Conservation (phyloP, 192 early-diverging fungal species). For the Neocallimastix lanati region DNA sequence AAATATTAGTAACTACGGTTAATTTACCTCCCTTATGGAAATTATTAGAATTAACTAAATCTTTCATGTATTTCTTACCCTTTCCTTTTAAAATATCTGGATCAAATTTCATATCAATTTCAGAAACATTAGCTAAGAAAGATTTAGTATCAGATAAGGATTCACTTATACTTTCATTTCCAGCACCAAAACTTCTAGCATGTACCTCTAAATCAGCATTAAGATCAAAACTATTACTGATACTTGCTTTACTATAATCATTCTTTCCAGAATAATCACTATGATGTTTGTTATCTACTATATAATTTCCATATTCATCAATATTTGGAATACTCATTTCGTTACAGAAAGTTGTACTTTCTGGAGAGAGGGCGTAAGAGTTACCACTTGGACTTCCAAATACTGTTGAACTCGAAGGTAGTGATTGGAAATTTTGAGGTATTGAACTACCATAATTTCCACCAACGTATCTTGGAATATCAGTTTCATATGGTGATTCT, state of each 20-base stretch:
- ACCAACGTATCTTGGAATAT: neutral
- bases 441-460: no score
- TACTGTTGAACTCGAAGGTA: no score
- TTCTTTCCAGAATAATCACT: neutral
- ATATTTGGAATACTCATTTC: neutral
- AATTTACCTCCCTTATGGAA: neutral
- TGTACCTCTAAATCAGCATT: neutral
- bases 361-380: neutral
- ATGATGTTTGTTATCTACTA: neutral
- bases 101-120: neutral
- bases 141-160: neutral
- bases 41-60: neutral
- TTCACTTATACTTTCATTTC: neutral
- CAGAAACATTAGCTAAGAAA: neutral
- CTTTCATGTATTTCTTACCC: neutral
- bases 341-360: neutral
- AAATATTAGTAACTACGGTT: neutral
- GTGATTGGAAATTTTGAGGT: no score
- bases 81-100: neutral
- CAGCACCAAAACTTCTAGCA: neutral
- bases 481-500: neutral
- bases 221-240: neutral
- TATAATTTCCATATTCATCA: neutral
- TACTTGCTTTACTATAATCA: neutral
- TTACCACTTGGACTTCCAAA: neutral